Conservation (phyloP, 1,139 yeast genomes). For the Taiozyma sp. region DNA sequence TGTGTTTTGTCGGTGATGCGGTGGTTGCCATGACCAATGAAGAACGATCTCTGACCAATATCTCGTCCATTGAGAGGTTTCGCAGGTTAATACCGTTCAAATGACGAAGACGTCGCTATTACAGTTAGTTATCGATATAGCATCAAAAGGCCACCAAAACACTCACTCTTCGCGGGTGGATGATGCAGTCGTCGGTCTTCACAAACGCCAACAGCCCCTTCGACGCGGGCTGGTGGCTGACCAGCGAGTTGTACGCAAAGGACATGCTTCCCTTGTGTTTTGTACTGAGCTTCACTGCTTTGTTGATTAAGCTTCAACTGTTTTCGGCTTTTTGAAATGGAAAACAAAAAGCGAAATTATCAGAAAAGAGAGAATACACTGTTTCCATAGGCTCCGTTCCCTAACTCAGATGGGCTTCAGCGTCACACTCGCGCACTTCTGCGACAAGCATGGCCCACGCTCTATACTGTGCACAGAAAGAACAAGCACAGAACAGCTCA, state of each 20-base stretch:
- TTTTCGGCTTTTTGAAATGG: not conserved
- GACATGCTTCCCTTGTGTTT: not conserved
- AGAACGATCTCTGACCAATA: conserved; percentile 5
- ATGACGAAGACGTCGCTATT: conserved; percentile 24
- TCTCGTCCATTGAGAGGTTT: conserved; percentile 9
- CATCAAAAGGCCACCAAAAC: too few relatives aligned
- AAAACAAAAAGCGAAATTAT: not conserved
- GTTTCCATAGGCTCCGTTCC: too few relatives aligned
- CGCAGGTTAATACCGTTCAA: conserved; percentile 18
- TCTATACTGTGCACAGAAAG: conserved; percentile 69
- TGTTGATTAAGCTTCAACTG: not conserved
- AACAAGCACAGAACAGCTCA: conserved; percentile 24
- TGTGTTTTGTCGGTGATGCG: conserved; percentile 4
- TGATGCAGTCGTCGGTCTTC: conserved; percentile 7
- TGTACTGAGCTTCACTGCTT: conserved; percentile 18
- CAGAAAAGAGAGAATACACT: too few relatives aligned
- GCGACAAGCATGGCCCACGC: conserved; percentile 85
- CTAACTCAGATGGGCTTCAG: conserved; percentile 24
- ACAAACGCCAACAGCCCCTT: conserved; percentile 1
- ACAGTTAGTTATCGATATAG: not conserved
- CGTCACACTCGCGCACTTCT: conserved; percentile 71
- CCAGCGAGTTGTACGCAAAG: conserved; percentile 4
- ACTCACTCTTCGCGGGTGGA: conserved; percentile 15
- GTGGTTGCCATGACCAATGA: conserved; percentile 12
- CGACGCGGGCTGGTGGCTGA: conserved; percentile 1